Evolutionary conservation across 306 rosid genomes (phyloP), one percentile per base, ranked within the genome.

Genomic region (Glycine tomentella): DNA sequence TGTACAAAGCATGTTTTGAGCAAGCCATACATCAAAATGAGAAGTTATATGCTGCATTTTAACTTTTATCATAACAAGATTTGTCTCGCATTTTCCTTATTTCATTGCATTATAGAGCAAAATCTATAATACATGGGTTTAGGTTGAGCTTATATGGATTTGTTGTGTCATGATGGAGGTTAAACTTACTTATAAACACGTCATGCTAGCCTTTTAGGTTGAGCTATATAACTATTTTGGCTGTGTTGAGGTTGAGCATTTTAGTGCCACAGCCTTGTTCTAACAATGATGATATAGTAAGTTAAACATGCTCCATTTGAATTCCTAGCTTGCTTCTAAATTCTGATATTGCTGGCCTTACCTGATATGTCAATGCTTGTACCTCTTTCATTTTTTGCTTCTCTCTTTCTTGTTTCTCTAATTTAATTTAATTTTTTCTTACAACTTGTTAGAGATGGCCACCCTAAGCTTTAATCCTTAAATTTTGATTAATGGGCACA

Each of bases 191-290:
- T 38, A 2, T 56, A 20, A 36, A 76, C 49, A 75, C 8, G 58
- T 40, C 53, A 38, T 76, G 50, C 13, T 57, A 70, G 46, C 57
- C n/a, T 58, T 11, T 59, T 61, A 56, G 70, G 57, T 68, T 55
- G 14, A 68, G 44, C 44, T 58, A 25, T 51, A 76, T 51, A 70
- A 51, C 14, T 76, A 69, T 13, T 51, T 45, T 14, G 63, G 48
- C 25, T 52, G 69, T 76, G 52, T 62, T 16, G 55, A n/a, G 64
- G 46, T 71, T 71, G 63, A 72, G 63, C 52, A 61, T 68, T 42
- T 67, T 67, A 38, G 82, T 67, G 45, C 34, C 17, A 11, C 9
- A 46, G 10, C 77, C 71, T 69, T 82, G 69, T 42, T 70, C 74
- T 51, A 16, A 49, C 57, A 10, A 38, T 69, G 44, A 50, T 61